Conservation (phyloP, 2,329 filamentous ascomycete species). For the Golovinomyces cichoracearum region DNA sequence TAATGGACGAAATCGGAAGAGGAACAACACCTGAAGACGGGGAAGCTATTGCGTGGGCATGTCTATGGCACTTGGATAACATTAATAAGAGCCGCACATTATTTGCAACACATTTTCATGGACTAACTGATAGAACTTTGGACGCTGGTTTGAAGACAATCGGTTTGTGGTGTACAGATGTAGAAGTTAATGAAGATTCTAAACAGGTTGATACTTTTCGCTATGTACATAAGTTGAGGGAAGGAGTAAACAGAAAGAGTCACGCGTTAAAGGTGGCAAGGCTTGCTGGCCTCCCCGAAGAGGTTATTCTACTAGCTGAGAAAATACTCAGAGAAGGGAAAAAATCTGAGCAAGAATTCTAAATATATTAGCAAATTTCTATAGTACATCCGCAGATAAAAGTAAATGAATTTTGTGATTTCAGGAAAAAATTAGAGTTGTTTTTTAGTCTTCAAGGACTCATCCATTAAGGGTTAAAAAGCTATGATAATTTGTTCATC, state of each 20-base stretch:
- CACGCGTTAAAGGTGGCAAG: constrained; percentile 89
- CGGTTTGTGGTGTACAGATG: constrained; percentile 56
- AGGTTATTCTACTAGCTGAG: constrained; percentile 40
- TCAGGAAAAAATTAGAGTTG: constrained; percentile 21
- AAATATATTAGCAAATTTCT: not conserved
- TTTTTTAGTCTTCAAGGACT: constrained; percentile 18
- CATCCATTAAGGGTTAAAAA: constrained; percentile 19
- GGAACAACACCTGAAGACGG: constrained; percentile 89
- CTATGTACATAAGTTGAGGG: constrained; percentile 60
- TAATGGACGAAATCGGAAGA: constrained; percentile 94
- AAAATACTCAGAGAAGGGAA: constrained; percentile 8
- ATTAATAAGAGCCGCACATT: constrained; percentile 55
- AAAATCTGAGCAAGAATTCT: not conserved
- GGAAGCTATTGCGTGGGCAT: constrained; percentile 68
- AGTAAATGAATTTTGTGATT: constrained; percentile 28
- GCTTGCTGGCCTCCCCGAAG: constrained; percentile 55
- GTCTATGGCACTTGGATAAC: constrained; percentile 55
- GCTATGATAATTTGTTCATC: constrained; percentile 8
- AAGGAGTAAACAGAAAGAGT: constrained; percentile 61
- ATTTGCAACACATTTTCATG: constrained; percentile 91
- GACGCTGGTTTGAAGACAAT: constrained; percentile 21
- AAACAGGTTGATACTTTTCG: constrained; percentile 31
- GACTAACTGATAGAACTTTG: constrained; percentile 48
- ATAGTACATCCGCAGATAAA: no score
- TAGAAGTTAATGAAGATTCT: constrained; percentile 39